Base-by-base conservation (phyloP, 2,329 filamentous ascomycete species). In the Taxawa tesnikishii region DNA sequence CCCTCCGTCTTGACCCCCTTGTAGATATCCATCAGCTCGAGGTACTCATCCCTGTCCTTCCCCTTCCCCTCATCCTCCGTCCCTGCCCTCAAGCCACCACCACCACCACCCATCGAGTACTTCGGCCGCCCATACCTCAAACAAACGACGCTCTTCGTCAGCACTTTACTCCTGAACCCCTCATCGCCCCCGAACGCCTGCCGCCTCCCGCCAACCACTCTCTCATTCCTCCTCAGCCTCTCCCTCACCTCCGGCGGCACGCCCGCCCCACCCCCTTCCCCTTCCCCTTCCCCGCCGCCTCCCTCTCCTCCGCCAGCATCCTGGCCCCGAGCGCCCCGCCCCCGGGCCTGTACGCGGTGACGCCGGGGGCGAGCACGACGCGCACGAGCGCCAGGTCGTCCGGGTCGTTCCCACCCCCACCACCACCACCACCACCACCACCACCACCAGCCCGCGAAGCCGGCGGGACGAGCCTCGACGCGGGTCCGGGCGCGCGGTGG, bases 111-210 rank as follows among this genome's bases (percentile, higher is more conserved):
- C 19, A 8, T n/a, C 8, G n/a, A 23, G 8, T n/a, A 8, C 19
- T n/a, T 23, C 19, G 8, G 19, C 19, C 19, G 8, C 2, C 19
- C 19, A 8, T n/a, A 23, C 19, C 19, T 8, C 19, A 23, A 23
- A 23, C 19, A 23, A 23, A 23, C 19, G 8, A 23, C 19, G n/a
- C 19, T 23, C 38, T 50, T 50, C 36, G 37, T 42, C 15, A 53
- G 31, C 15, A 46, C 34, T 19, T 38, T 40, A 6, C 43, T 46
- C 9, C 49, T 44, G 32, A 45, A 49, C 23, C 50, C 50, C n/a
- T 43, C 38, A 3, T 38, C 15, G 15, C 30, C 38, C 5, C 31
- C 43, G 8, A 40, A 32, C 5, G n/a, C n/a, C n/a, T n/a, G n/a
- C n/a, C n/a, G n/a, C n/a, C n/a, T n/a, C n/a, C n/a, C n/a, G n/a